These are phyloP conservation scores for Abelmoschus esculentus DNA, from an alignment of 345 rosid genomes.

Conservation along the genomic window DNA sequence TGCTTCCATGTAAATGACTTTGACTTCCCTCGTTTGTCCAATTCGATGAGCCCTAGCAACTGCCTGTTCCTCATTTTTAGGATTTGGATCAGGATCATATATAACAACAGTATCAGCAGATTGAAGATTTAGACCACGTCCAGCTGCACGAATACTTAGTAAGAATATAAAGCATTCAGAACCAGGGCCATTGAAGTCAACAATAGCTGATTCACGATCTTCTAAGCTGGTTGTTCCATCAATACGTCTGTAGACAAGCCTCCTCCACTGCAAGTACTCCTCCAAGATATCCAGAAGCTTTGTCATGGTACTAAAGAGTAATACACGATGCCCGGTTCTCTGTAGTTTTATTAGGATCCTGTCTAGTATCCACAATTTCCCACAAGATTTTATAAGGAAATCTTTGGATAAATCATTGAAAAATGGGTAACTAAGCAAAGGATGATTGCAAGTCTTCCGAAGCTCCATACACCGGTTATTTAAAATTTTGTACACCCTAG, in stretches of 20 bases:
- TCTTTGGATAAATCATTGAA: constrained; percentile 79
- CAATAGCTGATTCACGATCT: constrained; percentile 99
- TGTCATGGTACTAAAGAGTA: constrained; percentile 99
- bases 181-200: constrained; percentile 76
- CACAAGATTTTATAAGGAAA: constrained; percentile 91
- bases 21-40: constrained; percentile 96
- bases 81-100: constrained; percentile 99
- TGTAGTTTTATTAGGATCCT: constrained; percentile 92
- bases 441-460: constrained; percentile 94
- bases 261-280: constrained; percentile 94
- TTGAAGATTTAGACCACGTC: constrained; percentile 99
- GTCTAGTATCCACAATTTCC: constrained; percentile 93
- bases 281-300: constrained; percentile 96
- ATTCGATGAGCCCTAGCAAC: constrained; percentile 99
- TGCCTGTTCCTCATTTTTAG: constrained; percentile 99
- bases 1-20: constrained; percentile 98
- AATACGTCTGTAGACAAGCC: constrained; percentile 83
- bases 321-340: constrained; percentile 89
- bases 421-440: constrained; percentile 93
- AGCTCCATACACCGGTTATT: constrained; percentile 99
- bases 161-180: constrained; percentile 95
- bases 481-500: constrained; percentile 62
- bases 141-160: constrained; percentile 98
- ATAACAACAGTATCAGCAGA: constrained; percentile 97
- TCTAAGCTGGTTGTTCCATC: constrained; percentile 99